Conservation (phyloP, 495 filamentous ascomycete species). For the Aspergillus ellipticus region DNA sequence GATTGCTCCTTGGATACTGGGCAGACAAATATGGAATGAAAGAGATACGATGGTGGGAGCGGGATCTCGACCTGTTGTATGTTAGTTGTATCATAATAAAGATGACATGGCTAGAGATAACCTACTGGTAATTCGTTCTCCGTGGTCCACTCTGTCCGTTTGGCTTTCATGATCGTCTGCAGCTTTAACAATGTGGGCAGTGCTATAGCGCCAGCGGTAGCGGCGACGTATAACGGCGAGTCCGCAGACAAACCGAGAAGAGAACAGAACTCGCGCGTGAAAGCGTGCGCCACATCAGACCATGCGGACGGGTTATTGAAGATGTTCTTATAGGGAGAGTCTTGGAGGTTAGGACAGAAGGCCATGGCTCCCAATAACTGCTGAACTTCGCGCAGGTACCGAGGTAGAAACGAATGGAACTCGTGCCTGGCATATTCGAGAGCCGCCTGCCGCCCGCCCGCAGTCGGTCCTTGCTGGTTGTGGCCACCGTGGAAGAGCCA, state of each 20-base stretch:
- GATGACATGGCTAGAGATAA: background rate
- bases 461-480: conserved; percentile 16
- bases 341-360: conserved; percentile 62
- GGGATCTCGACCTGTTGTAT: conserved; percentile 72
- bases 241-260: conserved; percentile 82
- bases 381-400: conserved; percentile 72
- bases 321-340: conserved; percentile 69
- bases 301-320: conserved; percentile 75
- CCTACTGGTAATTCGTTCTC: conserved; percentile 79
- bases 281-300: conserved; percentile 74
- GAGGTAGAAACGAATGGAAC: conserved; percentile 61
- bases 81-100: background rate
- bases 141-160: conserved; percentile 91
- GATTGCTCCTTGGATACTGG: conserved; percentile 95
- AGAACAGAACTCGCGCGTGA: conserved; percentile 94
- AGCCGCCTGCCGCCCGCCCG: conserved; percentile 52
- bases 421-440: conserved; percentile 67
- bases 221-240: conserved; percentile 85
- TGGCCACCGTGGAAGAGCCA: conserved; percentile 65
- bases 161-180: conserved; percentile 75
- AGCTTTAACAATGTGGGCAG: conserved; percentile 81
- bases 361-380: conserved; percentile 74
- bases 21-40: conserved; percentile 96
- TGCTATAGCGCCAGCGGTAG: conserved; percentile 87
- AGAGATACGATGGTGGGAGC: conserved; percentile 79